These are phyloP conservation scores for Lycium barbarum DNA, from an alignment of 257 asterid genomes.

Conservation along the genomic window DNA sequence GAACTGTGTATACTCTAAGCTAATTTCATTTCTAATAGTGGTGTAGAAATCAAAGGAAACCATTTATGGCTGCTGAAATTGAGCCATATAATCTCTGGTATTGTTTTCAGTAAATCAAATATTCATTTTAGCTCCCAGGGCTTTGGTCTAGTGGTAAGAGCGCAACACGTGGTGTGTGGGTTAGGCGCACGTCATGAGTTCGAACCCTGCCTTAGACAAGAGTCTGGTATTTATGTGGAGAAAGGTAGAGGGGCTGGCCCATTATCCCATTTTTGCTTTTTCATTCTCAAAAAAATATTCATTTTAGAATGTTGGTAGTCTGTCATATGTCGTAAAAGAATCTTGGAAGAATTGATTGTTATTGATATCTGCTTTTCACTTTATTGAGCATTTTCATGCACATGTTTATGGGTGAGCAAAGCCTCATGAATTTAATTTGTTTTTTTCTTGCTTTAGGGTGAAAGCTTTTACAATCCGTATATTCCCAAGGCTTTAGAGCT, in stretches of 20 bases:
- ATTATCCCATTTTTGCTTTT: too few relatives aligned
- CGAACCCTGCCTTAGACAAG: too few relatives aligned
- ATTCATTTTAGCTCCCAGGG: neutral
- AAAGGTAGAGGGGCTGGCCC: too few relatives aligned
- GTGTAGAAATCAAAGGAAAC: neutral
- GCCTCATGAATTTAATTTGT: neutral
- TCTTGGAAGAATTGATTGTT: neutral
- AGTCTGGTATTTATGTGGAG: too few relatives aligned
- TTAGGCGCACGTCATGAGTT: too few relatives aligned
- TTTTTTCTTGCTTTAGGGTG: conserved; percentile 60
- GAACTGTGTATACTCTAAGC: neutral
- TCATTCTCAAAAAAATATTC: neutral
- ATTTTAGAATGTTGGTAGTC: neutral
- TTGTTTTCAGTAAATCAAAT: neutral
- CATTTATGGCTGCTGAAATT: neutral
- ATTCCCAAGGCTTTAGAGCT: conserved; percentile 70
- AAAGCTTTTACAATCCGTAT: conserved; percentile 91
- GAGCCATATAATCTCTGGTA: neutral
- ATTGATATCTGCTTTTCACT: neutral
- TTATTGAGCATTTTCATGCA: neutral
- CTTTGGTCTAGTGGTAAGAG: too few relatives aligned
- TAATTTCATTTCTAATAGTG: neutral
- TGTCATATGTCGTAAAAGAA: neutral
- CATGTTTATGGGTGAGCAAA: neutral
- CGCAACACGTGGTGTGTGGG: too few relatives aligned